Conservation (phyloP, 371 early-diverging fungal genomes). For the Parasitella parasitica region DNA sequence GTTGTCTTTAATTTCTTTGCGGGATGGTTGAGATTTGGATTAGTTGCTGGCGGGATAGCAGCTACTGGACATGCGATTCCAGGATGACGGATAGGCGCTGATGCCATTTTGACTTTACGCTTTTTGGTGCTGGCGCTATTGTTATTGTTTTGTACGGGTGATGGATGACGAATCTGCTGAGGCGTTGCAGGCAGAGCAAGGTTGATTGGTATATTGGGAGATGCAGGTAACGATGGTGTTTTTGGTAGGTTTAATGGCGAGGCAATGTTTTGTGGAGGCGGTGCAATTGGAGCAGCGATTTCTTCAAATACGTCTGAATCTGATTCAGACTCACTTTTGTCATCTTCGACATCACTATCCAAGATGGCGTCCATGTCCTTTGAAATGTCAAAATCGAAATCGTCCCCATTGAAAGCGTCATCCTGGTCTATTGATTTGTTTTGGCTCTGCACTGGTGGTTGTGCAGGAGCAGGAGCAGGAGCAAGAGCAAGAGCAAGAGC, state of each 20-base stretch:
- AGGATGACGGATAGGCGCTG: slow-evolving; percentile 26
- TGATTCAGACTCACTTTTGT: slow-evolving; percentile 8
- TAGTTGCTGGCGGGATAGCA: neutral
- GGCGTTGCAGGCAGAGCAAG: slow-evolving; percentile 14
- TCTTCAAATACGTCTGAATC: slow-evolving; percentile 21
- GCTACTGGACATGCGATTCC: slow-evolving; percentile 5
- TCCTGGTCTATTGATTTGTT: too few species aligned
- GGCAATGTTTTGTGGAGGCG: neutral
- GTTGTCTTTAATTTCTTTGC: neutral
- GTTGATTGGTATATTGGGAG: slow-evolving; percentile 16
- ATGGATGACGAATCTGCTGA: neutral
- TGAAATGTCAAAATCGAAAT: slow-evolving; percentile 19
- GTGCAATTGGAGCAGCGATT: slow-evolving; percentile 8
- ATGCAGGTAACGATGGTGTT: slow-evolving; percentile 7
- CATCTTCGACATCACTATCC: slow-evolving; percentile 14
- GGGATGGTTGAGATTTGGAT: neutral
- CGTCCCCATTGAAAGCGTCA: neutral
- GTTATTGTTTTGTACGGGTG: neutral
- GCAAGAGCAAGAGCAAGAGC: too few species aligned
- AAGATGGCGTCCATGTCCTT: slow-evolving; percentile 27
- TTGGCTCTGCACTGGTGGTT: too few species aligned
- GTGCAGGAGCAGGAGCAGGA: too few species aligned
- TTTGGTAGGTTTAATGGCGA: slow-evolving; percentile 10
- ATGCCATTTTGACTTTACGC: slow-evolving; percentile 24
- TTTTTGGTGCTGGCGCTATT: slow-evolving; percentile 2